Conservation (phyloP, 2,329 filamentous ascomycete species). For the Ophiobolus disseminans region DNA sequence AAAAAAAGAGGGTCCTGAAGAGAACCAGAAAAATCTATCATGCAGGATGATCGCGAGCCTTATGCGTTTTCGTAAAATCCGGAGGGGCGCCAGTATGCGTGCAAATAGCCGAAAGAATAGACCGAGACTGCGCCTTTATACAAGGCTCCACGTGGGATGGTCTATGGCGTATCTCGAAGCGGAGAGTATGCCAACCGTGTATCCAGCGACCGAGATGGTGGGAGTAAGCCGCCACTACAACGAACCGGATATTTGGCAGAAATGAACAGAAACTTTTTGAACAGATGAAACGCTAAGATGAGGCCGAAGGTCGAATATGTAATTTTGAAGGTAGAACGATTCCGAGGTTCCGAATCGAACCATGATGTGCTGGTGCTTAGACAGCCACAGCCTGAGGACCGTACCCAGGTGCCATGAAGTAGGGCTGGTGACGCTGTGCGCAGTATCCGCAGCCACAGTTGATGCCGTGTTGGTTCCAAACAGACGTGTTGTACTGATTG, state of each 20-base stretch:
- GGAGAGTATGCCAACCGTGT: conserved; percentile 27
- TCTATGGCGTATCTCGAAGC: conserved; percentile 25
- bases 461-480: conserved; percentile 47
- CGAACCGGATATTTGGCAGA: conserved; percentile 21
- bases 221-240: conserved; percentile 14
- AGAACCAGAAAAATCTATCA: conserved; percentile 46
- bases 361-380: conserved; percentile 17
- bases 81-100: conserved; percentile 44
- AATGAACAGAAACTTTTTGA: conserved; percentile 41
- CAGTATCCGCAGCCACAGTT: conserved; percentile 50
- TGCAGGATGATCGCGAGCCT: conserved; percentile 47
- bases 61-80: conserved; percentile 48
- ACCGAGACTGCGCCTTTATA: conserved; percentile 26
- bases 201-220: conserved; percentile 25
- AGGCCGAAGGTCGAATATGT: conserved; percentile 33
- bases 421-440: conserved; percentile 46
- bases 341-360: conserved; percentile 1
- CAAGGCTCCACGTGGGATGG: conserved; percentile 22
- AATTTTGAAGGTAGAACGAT: conserved; percentile 24
- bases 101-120: conserved; percentile 45
- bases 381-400: conserved; percentile 49
- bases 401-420: conserved; percentile 49
- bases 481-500: conserved; percentile 44
- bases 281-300: conserved; percentile 42
- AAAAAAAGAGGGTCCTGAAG: conserved; percentile 34